Conservation (phyloP, 129 eudicot species). For the Flaveria robusta region DNA sequence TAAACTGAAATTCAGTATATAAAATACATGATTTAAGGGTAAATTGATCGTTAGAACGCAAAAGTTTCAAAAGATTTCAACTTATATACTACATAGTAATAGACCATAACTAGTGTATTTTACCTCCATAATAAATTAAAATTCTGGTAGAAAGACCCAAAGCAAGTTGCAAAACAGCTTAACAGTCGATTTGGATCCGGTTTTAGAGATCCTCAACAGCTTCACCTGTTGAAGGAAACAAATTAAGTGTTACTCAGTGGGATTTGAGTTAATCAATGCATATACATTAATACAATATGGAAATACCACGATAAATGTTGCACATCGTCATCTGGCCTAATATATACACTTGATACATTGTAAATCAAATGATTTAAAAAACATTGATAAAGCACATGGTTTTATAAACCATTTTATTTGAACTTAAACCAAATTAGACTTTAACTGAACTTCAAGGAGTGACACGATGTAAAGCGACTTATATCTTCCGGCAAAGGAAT, state of each 20-base stretch:
- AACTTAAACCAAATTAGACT: background rate
- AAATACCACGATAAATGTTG: background rate
- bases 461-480: no score
- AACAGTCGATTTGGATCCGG: background rate
- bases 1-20: no score
- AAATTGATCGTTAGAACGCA: background rate
- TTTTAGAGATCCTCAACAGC: conserved; percentile 27
- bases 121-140: background rate
- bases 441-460: no score
- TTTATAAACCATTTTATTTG: background rate
- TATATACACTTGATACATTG: background rate
- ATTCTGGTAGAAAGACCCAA: background rate
- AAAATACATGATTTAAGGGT: background rate
- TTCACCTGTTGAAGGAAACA: conserved; percentile 40
- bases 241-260: background rate
- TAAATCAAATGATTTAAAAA: background rate
- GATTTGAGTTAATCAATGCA: background rate
- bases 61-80: background rate
- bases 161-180: conserved; percentile 7
- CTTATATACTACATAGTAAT: background rate
- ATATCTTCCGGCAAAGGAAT: no score
- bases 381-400: background rate
- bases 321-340: background rate
- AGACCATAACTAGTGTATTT: background rate
- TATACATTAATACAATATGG: background rate